phyloP scores from a whole-genome alignment of 2,329 filamentous ascomycete species.

The Penicillium sp. region DNA sequence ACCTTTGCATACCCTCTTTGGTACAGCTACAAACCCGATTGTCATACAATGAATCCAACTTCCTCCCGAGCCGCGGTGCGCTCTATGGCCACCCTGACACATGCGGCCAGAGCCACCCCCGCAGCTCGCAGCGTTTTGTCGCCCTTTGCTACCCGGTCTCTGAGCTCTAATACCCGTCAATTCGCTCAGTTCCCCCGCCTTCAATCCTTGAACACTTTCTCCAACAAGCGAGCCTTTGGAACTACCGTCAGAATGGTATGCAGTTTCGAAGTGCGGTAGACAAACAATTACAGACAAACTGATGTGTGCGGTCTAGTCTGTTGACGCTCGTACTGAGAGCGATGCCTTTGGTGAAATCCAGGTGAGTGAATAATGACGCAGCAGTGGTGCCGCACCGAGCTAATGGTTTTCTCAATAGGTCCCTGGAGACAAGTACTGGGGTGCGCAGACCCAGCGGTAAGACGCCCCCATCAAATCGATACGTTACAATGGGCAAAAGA shows the following conservation, averaged over 20 bases:
- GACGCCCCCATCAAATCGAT: conserved; percentile 12
- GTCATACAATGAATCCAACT: conserved; percentile 33
- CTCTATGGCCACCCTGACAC: conserved; percentile 37
- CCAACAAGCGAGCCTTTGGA: conserved; percentile 36
- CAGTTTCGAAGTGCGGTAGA: neutral
- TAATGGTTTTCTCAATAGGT: conserved; percentile 50
- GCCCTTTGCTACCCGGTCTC: conserved; percentile 24
- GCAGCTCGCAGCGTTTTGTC: conserved; percentile 32
- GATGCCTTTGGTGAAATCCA: conserved; percentile 98
- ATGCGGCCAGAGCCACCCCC: conserved; percentile 36
- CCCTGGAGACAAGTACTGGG: conserved; percentile 92
- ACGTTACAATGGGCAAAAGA: neutral
- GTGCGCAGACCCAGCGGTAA: conserved; percentile 86
- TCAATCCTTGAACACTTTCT: conserved; percentile 26
- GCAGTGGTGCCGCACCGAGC: conserved; percentile 1
- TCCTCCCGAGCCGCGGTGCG: conserved; percentile 40
- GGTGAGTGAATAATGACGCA: conserved; percentile 30
- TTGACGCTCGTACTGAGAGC: conserved; percentile 73
- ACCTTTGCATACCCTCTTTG: conserved; percentile 2
- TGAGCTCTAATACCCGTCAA: conserved; percentile 33
- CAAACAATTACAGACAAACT: neutral
- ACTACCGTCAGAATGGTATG: conserved; percentile 40
- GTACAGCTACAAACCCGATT: conserved; percentile 16
- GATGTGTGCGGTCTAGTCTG: conserved; percentile 28
- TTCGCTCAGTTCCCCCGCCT: conserved; percentile 37